These are phyloP conservation scores for Dillenia suffruticosa DNA, from an alignment of 164 flowering plant genomes.

Conservation along the genomic window DNA sequence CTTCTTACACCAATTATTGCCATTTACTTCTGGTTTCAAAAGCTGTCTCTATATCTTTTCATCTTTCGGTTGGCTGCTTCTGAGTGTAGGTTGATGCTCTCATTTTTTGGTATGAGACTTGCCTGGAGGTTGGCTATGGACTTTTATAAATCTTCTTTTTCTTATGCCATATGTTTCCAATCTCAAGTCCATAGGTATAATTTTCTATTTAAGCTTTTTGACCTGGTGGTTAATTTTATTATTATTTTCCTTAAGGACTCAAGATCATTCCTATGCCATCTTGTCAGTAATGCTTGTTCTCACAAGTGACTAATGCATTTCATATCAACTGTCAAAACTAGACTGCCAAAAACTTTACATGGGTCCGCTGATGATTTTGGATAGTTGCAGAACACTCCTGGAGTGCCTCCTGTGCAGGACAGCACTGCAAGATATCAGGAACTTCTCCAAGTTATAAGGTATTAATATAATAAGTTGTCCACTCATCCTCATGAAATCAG, in stretches of 20 bases:
- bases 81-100: slow-evolving; percentile 57
- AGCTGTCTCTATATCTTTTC: not conserved
- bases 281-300: not conserved
- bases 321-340: slow-evolving; percentile 44
- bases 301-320: slow-evolving; percentile 5
- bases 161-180: slow-evolving; percentile 33
- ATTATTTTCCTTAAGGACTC: not conserved
- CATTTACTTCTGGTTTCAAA: not conserved
- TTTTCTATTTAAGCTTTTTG: not conserved
- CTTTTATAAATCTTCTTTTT: slow-evolving; percentile 32
- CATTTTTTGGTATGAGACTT: slow-evolving; percentile 46
- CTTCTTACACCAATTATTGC: not conserved
- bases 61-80: slow-evolving; percentile 7
- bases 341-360: slow-evolving; percentile 50
- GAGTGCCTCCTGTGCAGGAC: slow-evolving; percentile 62
- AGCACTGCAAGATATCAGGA: slow-evolving; percentile 77
- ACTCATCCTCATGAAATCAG: not conserved
- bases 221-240: not conserved
- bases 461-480: not conserved
- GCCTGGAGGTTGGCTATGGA: slow-evolving; percentile 46
- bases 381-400: slow-evolving; percentile 70
- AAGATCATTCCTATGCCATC: not conserved
- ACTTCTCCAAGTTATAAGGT: slow-evolving; percentile 72
- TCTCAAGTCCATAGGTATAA: slow-evolving; percentile 40
- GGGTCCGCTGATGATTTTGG: slow-evolving; percentile 93